These are phyloP conservation scores for Pseudoturritis turrita DNA, from an alignment of 345 rosid genomes.

Conservation along the genomic window DNA sequence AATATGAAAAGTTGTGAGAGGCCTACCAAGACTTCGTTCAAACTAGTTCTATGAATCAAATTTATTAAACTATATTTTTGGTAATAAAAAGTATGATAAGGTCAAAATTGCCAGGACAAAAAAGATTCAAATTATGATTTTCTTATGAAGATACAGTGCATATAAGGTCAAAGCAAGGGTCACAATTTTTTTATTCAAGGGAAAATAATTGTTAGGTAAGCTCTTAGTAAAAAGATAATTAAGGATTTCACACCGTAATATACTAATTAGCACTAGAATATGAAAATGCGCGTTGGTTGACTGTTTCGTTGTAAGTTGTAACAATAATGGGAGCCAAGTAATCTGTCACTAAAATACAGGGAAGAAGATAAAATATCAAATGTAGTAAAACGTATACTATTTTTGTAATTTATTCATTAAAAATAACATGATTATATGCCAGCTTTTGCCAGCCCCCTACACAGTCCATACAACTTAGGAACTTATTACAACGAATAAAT, in stretches of 20 bases:
- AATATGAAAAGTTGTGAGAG: neutral
- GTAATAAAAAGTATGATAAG: neutral
- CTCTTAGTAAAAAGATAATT: neutral
- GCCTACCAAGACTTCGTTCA: neutral
- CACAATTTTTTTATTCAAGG: neutral
- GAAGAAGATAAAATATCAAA: neutral
- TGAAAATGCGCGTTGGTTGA: slow-evolving; percentile 8
- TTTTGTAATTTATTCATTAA: neutral
- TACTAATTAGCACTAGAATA: neutral
- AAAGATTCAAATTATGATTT: neutral
- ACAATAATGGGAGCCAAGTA: slow-evolving; percentile 9
- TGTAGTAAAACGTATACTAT: too few relatives aligned
- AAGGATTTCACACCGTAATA: neutral
- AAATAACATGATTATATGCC: neutral
- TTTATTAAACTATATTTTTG: neutral
- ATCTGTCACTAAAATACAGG: neutral
- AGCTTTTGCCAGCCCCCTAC: slow-evolving; percentile 8
- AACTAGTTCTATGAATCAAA: neutral
- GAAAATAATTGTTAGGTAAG: neutral
- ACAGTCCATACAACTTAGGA: neutral
- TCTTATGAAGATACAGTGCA: neutral
- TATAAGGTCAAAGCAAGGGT: neutral
- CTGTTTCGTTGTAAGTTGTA: neutral
- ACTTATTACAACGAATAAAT: neutral
- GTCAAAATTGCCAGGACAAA: neutral